Percentiles rank a stretch among this genome's conserved stretches.
Evolutionary conservation across 2,329 filamentous ascomycete species (phyloP).

Genomic region (Nemania sp.): DNA sequence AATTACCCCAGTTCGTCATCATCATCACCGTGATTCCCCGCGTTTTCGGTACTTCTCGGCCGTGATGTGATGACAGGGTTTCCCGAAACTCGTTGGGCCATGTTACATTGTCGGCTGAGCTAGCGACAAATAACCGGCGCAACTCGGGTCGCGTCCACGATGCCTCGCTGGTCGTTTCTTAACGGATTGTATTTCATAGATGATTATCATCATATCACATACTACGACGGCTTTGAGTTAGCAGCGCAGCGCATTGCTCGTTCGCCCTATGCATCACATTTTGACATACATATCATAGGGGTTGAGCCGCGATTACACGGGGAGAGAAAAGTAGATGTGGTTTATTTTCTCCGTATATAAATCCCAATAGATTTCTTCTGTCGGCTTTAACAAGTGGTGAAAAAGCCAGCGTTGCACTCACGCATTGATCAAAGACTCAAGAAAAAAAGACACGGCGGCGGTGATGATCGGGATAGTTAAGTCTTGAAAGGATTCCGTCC

Average conservation of each 20-base stretch:
- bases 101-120: slow-evolving; percentile 4
- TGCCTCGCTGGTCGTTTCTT: too few species aligned
- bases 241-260: background rate
- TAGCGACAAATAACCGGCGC: background rate
- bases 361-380: too few species aligned
- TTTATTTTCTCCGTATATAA: too few species aligned
- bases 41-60: slow-evolving; percentile 37
- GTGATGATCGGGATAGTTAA: too few species aligned
- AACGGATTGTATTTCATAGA: too few species aligned
- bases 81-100: background rate
- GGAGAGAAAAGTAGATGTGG: background rate
- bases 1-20: background rate
- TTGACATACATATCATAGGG: background rate
- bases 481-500: too few species aligned
- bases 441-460: too few species aligned
- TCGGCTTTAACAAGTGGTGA: too few species aligned
- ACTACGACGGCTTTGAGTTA: too few species aligned
- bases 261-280: background rate
- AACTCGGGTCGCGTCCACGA: background rate
- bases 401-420: too few species aligned
- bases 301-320: background rate
- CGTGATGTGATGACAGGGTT: background rate
- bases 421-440: too few species aligned
- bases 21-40: slow-evolving; percentile 25
- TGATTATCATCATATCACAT: background rate